Conservation (phyloP, 768 basidiomycete genomes). For the Boletus reticulatus region DNA sequence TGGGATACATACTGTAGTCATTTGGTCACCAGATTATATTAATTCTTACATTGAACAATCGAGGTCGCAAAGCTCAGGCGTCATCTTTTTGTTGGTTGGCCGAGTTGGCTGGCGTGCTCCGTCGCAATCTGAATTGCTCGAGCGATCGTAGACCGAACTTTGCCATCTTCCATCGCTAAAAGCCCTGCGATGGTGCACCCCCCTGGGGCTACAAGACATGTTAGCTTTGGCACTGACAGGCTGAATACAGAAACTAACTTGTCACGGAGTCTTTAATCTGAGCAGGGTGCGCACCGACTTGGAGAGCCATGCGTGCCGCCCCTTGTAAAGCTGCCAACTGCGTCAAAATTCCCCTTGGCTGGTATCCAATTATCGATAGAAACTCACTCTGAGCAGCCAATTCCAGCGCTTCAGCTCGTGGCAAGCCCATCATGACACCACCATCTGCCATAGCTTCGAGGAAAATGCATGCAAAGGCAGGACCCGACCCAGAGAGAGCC, state of each 20-base stretch:
- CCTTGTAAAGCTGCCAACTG: slow-evolving; percentile 79
- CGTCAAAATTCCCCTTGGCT: neutral
- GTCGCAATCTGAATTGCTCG: slow-evolving; percentile 93
- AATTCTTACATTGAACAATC: neutral
- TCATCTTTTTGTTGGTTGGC: slow-evolving; percentile 62
- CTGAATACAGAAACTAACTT: slow-evolving; percentile 50
- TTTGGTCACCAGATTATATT: neutral
- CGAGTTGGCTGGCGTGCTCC: slow-evolving; percentile 81
- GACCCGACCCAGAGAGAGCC: slow-evolving; percentile 92
- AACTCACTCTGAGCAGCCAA: slow-evolving; percentile 89
- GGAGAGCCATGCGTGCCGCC: slow-evolving; percentile 91
- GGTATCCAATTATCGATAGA: neutral
- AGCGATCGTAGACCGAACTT: slow-evolving; percentile 91
- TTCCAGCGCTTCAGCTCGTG: slow-evolving; percentile 90
- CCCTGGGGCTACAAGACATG: slow-evolving; percentile 72
- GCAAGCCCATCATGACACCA: slow-evolving; percentile 99
- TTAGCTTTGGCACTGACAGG: neutral
- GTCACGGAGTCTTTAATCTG: slow-evolving; percentile 98
- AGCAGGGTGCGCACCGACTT: slow-evolving; percentile 88
- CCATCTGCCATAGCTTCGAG: slow-evolving; percentile 99
- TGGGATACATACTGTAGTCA: slow-evolving; percentile 25
- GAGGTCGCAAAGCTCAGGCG: neutral
- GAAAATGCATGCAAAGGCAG: slow-evolving; percentile 95
- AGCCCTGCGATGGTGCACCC: slow-evolving; percentile 99
- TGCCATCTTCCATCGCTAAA: slow-evolving; percentile 90